Base-by-base conservation (phyloP, 257 asterid genomes). In the Petunia axillaris region DNA sequence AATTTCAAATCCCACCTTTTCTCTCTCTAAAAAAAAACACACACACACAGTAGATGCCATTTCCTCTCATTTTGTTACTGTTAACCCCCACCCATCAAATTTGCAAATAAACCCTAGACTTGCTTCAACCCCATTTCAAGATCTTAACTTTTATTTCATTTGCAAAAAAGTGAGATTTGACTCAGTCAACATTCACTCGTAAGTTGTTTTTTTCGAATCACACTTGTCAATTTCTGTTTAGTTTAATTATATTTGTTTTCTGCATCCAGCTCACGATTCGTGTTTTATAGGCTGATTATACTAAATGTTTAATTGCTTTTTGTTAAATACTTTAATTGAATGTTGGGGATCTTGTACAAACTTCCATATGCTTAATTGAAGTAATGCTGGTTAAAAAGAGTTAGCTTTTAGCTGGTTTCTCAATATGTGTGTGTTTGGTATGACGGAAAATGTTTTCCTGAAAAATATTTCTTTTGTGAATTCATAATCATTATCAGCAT, bases 151-250 rank as follows among this genome's bases (percentile, higher is more conserved):
- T 41, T 5, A 3, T 43, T 39, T 68, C 16, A 8, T 68, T 70
- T 70, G 62, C 14, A 35, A 73, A n/a, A 35, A 0, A 10, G 46
- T 43, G 54, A n/a, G 59, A 57, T 64, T 6, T 14, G 43, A 77
- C 71, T 41, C n/a, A 55, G n/a, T 15, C 60, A 79, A 54, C 43
- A 54, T 64, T 84, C 66, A 64, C 84, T 84, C 91, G 93, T 90
- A 79, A 70, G 83, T 88, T 81, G 79, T 60, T 58, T 75, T 67
- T 57, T 48, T 65, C 3, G 81, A 74, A 46, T 53, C 81, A 58
- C 57, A 63, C 84, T 25, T 80, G 76, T 64, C 57, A 64, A 67
- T 83, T 80, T 71, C 11, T 64, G 50, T 64, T 6, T 37, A 13
- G 1, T 73, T 52, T 50, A 10, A 48, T 36, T 50, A 48, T 43